Base-by-base conservation (phyloP, 2,329 filamentous ascomycete species). In the Zasmidium angulare region DNA sequence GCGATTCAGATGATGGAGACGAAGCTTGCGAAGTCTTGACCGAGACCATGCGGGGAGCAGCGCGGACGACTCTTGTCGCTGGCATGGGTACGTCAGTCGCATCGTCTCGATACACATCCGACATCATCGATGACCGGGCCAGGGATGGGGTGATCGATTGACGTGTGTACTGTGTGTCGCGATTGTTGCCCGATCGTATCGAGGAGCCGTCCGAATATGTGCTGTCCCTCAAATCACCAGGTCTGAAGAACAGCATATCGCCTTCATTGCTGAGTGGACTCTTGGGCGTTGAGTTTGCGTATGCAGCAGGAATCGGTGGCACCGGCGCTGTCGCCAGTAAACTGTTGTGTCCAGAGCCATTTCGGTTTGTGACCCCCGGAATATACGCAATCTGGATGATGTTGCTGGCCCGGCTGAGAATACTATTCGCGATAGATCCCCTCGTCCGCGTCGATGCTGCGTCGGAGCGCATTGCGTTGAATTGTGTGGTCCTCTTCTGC, bases 351-450 rank as follows among this genome's bases (percentile, higher is more conserved):
- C 67, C 64, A 0, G 91, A 93, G n/a, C 89, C 88, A 7, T 93
- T 92, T 66, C 93, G 86, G 78, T 97, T 97, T 21, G 69, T 74
- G 69, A 98, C 93, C 61, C 95, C 95, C 14, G 95, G 95, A 66
- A 99, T 98, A 76, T 98, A 99, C 57, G 95, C 95, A 76, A 99
- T 99, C 78, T 98, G 95, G 70, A 99, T 99, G 73, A 99, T 93
- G 79, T 99, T 99, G 71, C 95, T 98, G 51, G 95, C 95, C 63
- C 95, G 88, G 19, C 95, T 98, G 61, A 97, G 84, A 60, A 98
- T 92, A 23, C 93, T 98, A 10, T 93, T 97, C 17, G 95, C 95
- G 72, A 99, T 91, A 12, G 93, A 98, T 70, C 67, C 69, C 64
- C 69, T 89, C 85, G 56, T 93, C 88, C n/a, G 90, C 90, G 73